Evolutionary conservation across 331 rosid species (phyloP).

Genomic region (Quercus lobata): DNA sequence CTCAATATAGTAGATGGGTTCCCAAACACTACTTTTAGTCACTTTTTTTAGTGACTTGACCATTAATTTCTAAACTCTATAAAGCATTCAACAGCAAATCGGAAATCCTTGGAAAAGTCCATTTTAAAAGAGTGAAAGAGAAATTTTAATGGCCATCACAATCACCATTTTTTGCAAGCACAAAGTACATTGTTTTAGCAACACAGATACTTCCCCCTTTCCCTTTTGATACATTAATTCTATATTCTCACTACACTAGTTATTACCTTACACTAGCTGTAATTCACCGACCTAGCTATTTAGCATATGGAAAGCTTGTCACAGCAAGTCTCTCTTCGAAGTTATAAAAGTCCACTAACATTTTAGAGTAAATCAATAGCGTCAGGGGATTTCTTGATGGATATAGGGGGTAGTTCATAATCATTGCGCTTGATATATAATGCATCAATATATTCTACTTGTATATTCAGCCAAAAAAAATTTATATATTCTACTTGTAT

Average conservation of each 20-base stretch:
- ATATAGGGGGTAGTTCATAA: no score
- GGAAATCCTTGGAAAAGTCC: conserved; percentile 34
- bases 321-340: no score
- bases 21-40: conserved; percentile 19
- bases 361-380: no score
- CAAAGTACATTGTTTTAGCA: conserved; percentile 13
- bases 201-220: neutral
- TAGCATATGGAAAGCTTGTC: no score
- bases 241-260: neutral
- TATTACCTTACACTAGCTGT: no score
- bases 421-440: no score
- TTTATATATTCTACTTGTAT: no score
- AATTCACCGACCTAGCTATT: no score
- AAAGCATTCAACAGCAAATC: conserved; percentile 43
- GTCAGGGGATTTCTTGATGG: no score
- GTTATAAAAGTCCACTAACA: no score
- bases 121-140: conserved; percentile 31
- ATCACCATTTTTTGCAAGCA: conserved; percentile 10
- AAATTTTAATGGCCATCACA: conserved; percentile 39
- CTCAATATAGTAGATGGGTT: conserved; percentile 18
- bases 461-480: no score
- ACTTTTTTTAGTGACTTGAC: conserved; percentile 29
- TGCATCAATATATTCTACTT: no score
- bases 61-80: conserved; percentile 21
- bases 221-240: neutral